Base-by-base conservation (phyloP, 2,329 filamentous ascomycete species). In the Nigrospora oryzae region DNA sequence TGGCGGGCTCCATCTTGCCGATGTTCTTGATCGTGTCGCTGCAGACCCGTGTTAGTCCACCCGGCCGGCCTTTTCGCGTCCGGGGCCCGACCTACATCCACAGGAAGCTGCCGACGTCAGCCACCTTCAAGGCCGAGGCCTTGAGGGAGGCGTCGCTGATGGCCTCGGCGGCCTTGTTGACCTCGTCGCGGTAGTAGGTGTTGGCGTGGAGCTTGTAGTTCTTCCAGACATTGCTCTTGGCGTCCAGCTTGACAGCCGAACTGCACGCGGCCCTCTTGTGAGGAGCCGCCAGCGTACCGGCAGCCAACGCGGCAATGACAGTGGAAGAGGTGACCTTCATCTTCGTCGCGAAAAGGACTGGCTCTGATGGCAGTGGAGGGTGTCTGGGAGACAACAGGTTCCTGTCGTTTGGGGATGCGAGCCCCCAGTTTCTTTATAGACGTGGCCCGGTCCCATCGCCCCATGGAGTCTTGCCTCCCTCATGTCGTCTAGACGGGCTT, bases 101-200 rank as follows among this genome's bases (percentile, higher is more conserved):
- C 57, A 73, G 67, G 63, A 76, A 77, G 45, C 69, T 72, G 44
- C 74, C 72, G 12, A 78, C 71, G 47, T 75, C 67, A 47, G 72
- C 75, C 37, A 75, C 73, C 51, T 69, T 70, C 32, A 70, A 68
- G 11, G 75, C 73, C 47, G 68, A 68, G 11, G 73, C 67, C 35
- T 74, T 75, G 54, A 87, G 63, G 11, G 75, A 75, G 6, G 82
- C 40, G 45, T 62, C 59, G 36, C 50, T 48, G 11, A 62, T 53
- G 40, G 42, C 43, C 43, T 43, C 56, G 37, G 59, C 51, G 38
- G 59, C 59, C 35, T 46, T 48, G 19, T 53, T 47, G 40, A 62
- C 59, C 48, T 62, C 59, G 15, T 36, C 33, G 12, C 57, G 57
- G 54, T 55, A 62, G 53, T 59, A 61, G 40, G 45, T 56, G 54